phyloP scores from a whole-genome alignment of 768 basidiomycete species.

The Podaxis rugospora region DNA sequence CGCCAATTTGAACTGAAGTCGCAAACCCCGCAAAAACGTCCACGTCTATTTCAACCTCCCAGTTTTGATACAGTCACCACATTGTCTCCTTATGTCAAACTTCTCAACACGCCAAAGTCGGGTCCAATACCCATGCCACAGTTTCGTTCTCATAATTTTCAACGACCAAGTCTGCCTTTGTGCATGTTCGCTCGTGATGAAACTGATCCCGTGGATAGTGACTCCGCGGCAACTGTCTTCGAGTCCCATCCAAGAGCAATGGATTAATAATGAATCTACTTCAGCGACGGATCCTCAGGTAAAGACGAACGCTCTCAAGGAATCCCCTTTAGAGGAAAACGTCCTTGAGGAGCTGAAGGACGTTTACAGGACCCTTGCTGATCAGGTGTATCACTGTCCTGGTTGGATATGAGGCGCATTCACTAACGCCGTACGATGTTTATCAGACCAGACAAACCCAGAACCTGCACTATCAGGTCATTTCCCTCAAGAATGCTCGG shows the following conservation, averaged over 20 bases:
- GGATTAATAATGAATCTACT: background rate
- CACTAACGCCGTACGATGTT: background rate
- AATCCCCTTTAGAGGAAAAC: background rate
- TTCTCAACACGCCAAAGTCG: background rate
- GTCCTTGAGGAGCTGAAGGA: conserved; percentile 1
- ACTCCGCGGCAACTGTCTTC: background rate
- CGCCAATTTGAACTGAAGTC: background rate
- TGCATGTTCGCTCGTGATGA: background rate
- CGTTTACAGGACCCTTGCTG: background rate
- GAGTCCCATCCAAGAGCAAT: background rate
- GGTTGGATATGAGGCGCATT: background rate
- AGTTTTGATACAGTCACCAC: background rate
- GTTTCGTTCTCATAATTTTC: background rate
- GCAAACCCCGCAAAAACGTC: background rate
- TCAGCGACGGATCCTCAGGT: background rate
- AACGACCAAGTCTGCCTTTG: background rate
- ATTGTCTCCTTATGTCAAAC: conserved; percentile 2
- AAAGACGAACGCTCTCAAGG: background rate
- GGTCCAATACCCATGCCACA: background rate
- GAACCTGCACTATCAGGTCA: conserved; percentile 1
- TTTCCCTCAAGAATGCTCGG: background rate
- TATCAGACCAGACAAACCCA: background rate
- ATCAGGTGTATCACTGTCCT: background rate
- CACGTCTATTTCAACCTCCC: background rate
- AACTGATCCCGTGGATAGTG: background rate